Percentiles rank a stretch among this genome's conserved stretches.
phyloP scores from a whole-genome alignment of 1,139 yeast species.

The Yamadazyma jaroonii region DNA sequence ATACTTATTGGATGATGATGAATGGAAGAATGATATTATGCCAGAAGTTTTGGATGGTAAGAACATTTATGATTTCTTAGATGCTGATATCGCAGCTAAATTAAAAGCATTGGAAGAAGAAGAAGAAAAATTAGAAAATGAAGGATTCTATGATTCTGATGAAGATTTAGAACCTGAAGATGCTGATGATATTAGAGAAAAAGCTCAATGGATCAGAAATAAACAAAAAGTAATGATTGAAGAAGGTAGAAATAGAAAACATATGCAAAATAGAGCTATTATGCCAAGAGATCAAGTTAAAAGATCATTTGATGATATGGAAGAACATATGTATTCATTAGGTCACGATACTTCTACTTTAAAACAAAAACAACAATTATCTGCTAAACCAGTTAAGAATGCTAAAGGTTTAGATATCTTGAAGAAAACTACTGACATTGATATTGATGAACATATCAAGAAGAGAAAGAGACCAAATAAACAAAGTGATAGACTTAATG shows the following conservation, averaged over 20 bases:
- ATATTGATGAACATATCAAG: slow-evolving; percentile 30
- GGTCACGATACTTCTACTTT: slow-evolving; percentile 83
- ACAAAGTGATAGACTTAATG: slow-evolving; percentile 80
- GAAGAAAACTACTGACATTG: slow-evolving; percentile 46
- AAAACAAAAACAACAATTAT: slow-evolving; percentile 44
- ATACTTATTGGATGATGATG: slow-evolving; percentile 89
- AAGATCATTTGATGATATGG: slow-evolving; percentile 78
- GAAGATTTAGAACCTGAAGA: slow-evolving; percentile 66
- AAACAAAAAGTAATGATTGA: slow-evolving; percentile 91
- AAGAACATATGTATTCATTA: slow-evolving; percentile 79
- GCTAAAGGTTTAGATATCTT: slow-evolving; percentile 73
- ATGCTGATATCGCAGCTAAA: slow-evolving; percentile 91
- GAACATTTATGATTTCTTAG: slow-evolving; percentile 96
- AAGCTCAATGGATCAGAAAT: slow-evolving; percentile 94
- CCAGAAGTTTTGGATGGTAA: slow-evolving; percentile 96
- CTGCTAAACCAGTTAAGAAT: slow-evolving; percentile 23
- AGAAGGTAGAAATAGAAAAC: slow-evolving; percentile 84
- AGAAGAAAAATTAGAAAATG: slow-evolving; percentile 88
- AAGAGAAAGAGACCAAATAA: slow-evolving; percentile 48
- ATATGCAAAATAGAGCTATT: slow-evolving; percentile 81
- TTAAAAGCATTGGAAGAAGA: slow-evolving; percentile 94
- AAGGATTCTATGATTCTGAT: slow-evolving; percentile 95
- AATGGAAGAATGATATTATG: slow-evolving; percentile 96
- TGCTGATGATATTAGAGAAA: slow-evolving; percentile 69
- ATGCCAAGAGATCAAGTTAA: slow-evolving; percentile 90